Conservation (phyloP, 2,329 filamentous ascomycete genomes). For the Exophiala oligosperma region DNA sequence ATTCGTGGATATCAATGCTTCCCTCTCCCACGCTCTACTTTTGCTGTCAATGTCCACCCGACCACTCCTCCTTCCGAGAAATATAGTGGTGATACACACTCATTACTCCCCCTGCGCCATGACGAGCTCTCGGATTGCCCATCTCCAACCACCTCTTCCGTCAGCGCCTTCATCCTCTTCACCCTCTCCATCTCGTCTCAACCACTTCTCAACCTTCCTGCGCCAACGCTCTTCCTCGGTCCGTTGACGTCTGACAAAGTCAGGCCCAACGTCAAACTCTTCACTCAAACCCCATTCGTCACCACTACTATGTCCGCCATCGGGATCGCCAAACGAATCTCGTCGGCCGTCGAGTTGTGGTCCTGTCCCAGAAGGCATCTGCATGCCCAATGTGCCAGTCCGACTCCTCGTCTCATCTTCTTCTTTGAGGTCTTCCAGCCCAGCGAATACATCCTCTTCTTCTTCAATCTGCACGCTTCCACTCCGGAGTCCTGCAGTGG, state of each 20-base stretch:
- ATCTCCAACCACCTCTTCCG: conserved; percentile 67
- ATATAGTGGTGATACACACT: neutral
- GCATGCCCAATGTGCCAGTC: conserved; percentile 21
- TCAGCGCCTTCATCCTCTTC: conserved; percentile 50
- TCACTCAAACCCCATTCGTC: conserved; percentile 84
- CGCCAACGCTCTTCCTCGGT: conserved; percentile 93
- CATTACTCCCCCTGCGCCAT: conserved; percentile 15
- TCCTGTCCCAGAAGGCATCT: conserved; percentile 3
- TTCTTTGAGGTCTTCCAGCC: conserved; percentile 89
- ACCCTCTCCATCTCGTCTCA: conserved; percentile 44
- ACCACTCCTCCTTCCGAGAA: neutral
- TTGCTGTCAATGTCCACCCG: neutral
- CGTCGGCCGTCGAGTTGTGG: conserved; percentile 10
- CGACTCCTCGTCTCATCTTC: conserved; percentile 36
- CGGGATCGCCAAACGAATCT: conserved; percentile 26
- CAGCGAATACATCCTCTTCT: conserved; percentile 91
- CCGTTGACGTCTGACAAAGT: conserved; percentile 84
- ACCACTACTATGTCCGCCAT: conserved; percentile 36
- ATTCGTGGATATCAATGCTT: neutral
- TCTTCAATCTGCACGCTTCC: conserved; percentile 68
- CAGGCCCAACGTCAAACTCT: conserved; percentile 95
- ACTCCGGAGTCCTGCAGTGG: conserved; percentile 20
- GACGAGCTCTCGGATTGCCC: conserved; percentile 48
- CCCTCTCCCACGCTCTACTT: neutral
- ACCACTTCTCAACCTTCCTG: conserved; percentile 84